These are phyloP conservation scores for Saururus chinensis DNA, from an alignment of 164 flowering plant genomes.

Conservation along the genomic window DNA sequence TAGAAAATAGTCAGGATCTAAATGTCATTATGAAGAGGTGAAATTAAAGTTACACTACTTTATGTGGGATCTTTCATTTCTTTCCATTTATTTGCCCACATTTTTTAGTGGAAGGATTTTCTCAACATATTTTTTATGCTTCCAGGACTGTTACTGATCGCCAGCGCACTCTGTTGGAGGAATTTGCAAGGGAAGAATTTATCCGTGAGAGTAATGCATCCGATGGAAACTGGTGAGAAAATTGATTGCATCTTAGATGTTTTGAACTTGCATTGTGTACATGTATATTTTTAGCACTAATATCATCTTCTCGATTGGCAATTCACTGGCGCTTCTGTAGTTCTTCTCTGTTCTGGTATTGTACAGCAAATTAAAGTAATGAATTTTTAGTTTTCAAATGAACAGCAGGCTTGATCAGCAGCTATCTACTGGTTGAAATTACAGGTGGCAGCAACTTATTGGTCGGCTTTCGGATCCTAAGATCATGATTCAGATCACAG, in stretches of 20 bases:
- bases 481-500: conserved; percentile 31
- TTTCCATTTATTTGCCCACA: no score
- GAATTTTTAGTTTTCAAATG: conserved; percentile 20
- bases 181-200: conserved; percentile 23
- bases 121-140: background rate
- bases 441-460: conserved; percentile 74
- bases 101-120: background rate
- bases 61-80: background rate
- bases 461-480: conserved; percentile 33
- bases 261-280: no score
- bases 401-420: conserved; percentile 95
- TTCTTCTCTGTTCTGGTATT: no score
- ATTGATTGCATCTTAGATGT: no score
- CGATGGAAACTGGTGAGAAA: conserved; percentile 18
- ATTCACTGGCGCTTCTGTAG: no score
- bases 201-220: conserved; percentile 11
- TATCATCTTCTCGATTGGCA: no score
- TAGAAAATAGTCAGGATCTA: no score
- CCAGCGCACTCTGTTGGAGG: conserved; percentile 22
- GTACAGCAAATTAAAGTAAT: no score
- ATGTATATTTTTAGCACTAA: no score
- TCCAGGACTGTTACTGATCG: conserved; percentile 21
- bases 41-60: no score
- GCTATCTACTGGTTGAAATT: conserved; percentile 99
- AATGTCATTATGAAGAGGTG: no score